Evolutionary conservation across 495 filamentous ascomycete species (phyloP).

Genomic region (Penicillium coprophilum): DNA sequence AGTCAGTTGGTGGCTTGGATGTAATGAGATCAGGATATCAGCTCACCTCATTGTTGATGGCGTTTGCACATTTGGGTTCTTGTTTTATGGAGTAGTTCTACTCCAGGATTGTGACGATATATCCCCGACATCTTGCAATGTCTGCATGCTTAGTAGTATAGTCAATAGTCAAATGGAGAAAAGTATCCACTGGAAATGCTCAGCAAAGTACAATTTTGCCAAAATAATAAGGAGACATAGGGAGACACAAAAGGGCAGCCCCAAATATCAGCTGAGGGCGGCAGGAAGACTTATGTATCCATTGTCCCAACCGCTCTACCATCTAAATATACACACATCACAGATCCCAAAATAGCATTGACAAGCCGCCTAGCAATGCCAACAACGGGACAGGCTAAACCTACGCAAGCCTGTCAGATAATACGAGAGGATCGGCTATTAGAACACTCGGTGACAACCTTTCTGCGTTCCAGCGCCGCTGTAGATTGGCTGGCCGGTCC

Average conservation of each 20-base stretch:
- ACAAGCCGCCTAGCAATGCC: conserved; percentile 8
- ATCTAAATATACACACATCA: background rate
- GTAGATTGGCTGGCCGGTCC: conserved; percentile 11
- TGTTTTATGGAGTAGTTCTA: background rate
- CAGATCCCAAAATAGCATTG: conserved; percentile 9
- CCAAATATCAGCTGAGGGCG: background rate
- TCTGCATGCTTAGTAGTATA: conserved; percentile 8
- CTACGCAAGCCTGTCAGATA: background rate
- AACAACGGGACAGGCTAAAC: background rate
- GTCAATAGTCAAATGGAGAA: background rate
- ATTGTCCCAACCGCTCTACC: background rate
- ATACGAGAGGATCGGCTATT: conserved; percentile 11
- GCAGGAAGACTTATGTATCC: background rate
- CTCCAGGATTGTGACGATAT: conserved; percentile 3
- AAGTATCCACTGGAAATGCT: background rate
- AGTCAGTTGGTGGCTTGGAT: background rate
- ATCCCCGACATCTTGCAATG: conserved; percentile 15
- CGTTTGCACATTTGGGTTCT: conserved; percentile 3
- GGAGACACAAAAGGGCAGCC: too few relatives aligned
- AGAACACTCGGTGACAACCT: background rate
- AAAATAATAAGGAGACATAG: background rate
- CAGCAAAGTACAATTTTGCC: background rate
- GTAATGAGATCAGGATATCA: conserved; percentile 9
- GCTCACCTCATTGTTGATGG: conserved; percentile 5
- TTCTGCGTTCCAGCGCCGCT: background rate